Conservation (phyloP, 2,329 filamentous ascomycete genomes). For the Purpureocillium lavendulum region DNA sequence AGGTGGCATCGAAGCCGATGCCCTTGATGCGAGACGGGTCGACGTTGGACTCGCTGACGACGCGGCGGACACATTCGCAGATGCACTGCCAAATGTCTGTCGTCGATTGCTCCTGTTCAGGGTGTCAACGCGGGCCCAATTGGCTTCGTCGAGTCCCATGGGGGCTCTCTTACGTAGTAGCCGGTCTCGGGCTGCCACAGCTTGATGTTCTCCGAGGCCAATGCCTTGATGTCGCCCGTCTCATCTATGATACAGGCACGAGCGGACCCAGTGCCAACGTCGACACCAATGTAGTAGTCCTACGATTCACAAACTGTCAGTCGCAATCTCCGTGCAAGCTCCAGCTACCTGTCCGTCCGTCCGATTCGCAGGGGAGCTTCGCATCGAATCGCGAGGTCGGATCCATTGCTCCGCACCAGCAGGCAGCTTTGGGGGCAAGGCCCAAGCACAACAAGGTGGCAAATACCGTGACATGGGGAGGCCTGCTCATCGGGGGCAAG, state of each 20-base stretch:
- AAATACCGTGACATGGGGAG: conserved; percentile 22
- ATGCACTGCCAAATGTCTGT: conserved; percentile 96
- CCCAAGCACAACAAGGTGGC: conserved; percentile 1
- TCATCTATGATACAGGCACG: conserved; percentile 92
- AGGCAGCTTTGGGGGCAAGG: too few relatives aligned
- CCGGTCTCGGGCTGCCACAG: conserved; percentile 71
- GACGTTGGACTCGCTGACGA: conserved; percentile 73
- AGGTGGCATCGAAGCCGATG: conserved; percentile 97
- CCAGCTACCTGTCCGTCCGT: too few relatives aligned
- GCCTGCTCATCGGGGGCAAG: conserved; percentile 19
- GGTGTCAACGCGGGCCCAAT: conserved; percentile 5
- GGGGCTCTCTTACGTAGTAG: conserved; percentile 55
- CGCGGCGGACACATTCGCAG: conserved; percentile 76
- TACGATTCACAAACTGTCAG: conserved; percentile 14
- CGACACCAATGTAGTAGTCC: conserved; percentile 72
- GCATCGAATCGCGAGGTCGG: too few relatives aligned
- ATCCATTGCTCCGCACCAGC: not conserved
- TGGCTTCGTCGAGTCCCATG: not conserved
- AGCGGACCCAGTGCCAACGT: conserved; percentile 93
- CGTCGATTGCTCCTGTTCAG: conserved; percentile 80
- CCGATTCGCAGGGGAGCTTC: too few relatives aligned
- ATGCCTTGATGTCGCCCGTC: conserved; percentile 75
- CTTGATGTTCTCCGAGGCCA: conserved; percentile 69
- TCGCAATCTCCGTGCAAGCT: too few relatives aligned
- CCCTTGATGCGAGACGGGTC: conserved; percentile 70